phyloP scores from a whole-genome alignment of 208 protist species.

The Wallacemonas sp. region DNA sequence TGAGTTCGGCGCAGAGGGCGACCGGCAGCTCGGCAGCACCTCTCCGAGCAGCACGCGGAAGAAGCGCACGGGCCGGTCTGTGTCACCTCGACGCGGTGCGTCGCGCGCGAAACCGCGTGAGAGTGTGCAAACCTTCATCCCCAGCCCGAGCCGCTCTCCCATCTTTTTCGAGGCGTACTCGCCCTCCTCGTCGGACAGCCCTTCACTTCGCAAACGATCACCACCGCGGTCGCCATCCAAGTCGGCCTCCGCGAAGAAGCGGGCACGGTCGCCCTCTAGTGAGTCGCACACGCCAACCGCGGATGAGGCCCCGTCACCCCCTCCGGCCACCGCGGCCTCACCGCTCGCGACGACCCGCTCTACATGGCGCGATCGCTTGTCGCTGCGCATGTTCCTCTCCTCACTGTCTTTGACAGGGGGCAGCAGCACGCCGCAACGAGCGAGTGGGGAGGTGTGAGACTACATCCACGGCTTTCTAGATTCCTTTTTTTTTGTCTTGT shows the following conservation, averaged over 20 bases:
- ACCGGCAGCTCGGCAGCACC: not conserved
- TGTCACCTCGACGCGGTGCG: not conserved
- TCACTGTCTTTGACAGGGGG: slow-evolving; percentile 9
- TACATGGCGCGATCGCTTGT: slow-evolving; percentile 47
- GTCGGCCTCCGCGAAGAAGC: not conserved
- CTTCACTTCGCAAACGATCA: not conserved
- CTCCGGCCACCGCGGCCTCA: slow-evolving; percentile 4
- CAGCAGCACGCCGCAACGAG: slow-evolving; percentile 2
- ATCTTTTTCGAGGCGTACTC: slow-evolving; percentile 66
- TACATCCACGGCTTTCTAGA: not conserved
- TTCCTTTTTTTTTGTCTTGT: not conserved
- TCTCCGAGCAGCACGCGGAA: not conserved
- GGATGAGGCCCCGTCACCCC: not conserved
- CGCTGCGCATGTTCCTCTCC: slow-evolving; percentile 34
- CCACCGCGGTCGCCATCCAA: slow-evolving; percentile 5
- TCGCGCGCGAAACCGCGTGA: slow-evolving; percentile 1
- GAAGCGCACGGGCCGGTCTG: not conserved
- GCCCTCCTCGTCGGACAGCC: slow-evolving; percentile 13
- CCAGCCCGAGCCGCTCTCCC: slow-evolving; percentile 60
- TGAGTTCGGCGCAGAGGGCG: not conserved
- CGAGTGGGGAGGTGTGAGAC: not conserved
- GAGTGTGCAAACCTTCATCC: slow-evolving; percentile 48
- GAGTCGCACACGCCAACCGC: not conserved
- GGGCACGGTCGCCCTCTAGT: not conserved
- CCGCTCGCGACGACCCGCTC: slow-evolving; percentile 7